Conservation (phyloP, 108 stramenopile species). For the Nitzschia palea region DNA sequence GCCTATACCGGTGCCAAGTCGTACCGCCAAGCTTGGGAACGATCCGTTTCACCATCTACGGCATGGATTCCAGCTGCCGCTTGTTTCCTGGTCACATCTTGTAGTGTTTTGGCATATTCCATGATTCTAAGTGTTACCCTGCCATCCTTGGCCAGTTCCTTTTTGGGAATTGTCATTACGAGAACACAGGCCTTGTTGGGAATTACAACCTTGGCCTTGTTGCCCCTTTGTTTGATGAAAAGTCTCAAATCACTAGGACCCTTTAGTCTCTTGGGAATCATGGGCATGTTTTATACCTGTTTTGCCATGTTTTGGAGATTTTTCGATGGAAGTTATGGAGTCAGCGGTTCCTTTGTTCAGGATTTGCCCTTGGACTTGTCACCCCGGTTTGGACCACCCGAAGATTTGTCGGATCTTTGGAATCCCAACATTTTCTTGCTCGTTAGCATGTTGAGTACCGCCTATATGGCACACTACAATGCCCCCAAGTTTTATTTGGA, state of each 20-base stretch:
- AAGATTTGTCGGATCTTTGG: slow-evolving; percentile 6
- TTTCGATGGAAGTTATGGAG: slow-evolving; percentile 69
- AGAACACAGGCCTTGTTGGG: slow-evolving; percentile 50
- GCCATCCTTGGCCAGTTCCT: slow-evolving; percentile 35
- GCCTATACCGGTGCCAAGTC: slow-evolving; percentile 55
- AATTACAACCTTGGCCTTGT: slow-evolving; percentile 62
- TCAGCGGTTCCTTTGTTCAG: slow-evolving; percentile 22
- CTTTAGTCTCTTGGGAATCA: slow-evolving; percentile 84
- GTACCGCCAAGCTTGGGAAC: slow-evolving; percentile 58
- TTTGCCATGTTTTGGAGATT: slow-evolving; percentile 71
- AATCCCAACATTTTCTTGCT: slow-evolving; percentile 62
- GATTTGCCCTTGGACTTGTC: slow-evolving; percentile 43
- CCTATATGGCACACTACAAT: slow-evolving; percentile 91
- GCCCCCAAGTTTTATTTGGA: slow-evolving; percentile 91
- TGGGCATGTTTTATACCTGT: slow-evolving; percentile 82
- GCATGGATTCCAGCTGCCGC: slow-evolving; percentile 80
- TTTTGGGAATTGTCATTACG: slow-evolving; percentile 9
- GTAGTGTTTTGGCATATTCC: slow-evolving; percentile 77
- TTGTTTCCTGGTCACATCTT: slow-evolving; percentile 77
- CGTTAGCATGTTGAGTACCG: slow-evolving; percentile 91
- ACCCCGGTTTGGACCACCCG: slow-evolving; percentile 51
- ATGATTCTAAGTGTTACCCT: slow-evolving; percentile 91
- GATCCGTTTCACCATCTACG: slow-evolving; percentile 46
- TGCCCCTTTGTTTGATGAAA: slow-evolving; percentile 89
- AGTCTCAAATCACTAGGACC: slow-evolving; percentile 78